Base-by-base conservation (phyloP, 345 rosid species). In the Dipteronia sinensis region DNA sequence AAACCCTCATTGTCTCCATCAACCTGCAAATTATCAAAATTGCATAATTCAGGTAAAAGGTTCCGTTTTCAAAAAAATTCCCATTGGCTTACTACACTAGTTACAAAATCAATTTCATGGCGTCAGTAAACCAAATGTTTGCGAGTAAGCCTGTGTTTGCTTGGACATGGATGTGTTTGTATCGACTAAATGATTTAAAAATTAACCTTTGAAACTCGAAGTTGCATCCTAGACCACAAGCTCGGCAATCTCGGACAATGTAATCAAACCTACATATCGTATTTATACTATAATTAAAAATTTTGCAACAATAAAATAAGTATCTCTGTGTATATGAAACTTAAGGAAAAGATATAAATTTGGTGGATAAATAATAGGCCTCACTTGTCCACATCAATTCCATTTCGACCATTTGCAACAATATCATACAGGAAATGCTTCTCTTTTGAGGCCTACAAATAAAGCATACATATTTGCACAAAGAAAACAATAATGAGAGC, bases 371-470 rank as follows among this genome's bases (percentile, higher is more conserved):
- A 77, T 63, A 10, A 49, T 73, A 51, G 77, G 70, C 20, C 85
- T 75, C 40, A 82, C 89, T 95, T 95, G 88, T 95, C 99, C 76
- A 95, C 99, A 40, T 95, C 99, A 75, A 95, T 90, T 79, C 99
- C 98, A 83, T 92, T 95, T 82, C 94, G 91, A 78, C 99, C 99
- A 85, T 95, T 95, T 76, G 99, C 98, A 77, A 95, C 99, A 84
- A 95, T 92, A 78, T 95, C 99, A 86, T 92, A 93, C 83, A 95
- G 84, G 88, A 91, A 95, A 42, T 79, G 88, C 79, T 93, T 95
- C 84, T 90, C 97, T 59, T 49, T 80, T 31, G 85, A 73, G 68
- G 81, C 83, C 98, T 93, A 76, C 76, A 85, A 34, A 71, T 68
- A 29, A 42, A 77, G 74, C 63, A 34, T 72, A 49, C 76, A 29